A percentile compares a stretch with the other conserved stretches of the same genome.
These are phyloP conservation scores for Sclerotinia trifoliorum DNA, from an alignment of 2,329 filamentous ascomycete species.

Conservation along the genomic window DNA sequence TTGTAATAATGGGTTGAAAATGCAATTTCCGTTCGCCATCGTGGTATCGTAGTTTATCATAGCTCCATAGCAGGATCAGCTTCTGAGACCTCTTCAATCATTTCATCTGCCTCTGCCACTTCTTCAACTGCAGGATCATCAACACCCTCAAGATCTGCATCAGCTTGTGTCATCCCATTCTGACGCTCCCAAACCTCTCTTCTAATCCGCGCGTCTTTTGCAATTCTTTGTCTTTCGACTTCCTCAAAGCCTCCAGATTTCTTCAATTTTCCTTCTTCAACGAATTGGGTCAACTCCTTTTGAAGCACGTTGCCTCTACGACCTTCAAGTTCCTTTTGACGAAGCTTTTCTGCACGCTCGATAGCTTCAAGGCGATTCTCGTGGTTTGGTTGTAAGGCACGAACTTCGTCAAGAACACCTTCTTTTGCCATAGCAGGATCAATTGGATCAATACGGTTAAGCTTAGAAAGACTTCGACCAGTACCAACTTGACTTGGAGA, in stretches of 20 bases:
- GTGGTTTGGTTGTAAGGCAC: slow-evolving; percentile 91
- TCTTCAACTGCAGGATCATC: slow-evolving; percentile 14
- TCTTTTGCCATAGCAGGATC: slow-evolving; percentile 86
- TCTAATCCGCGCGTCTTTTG: slow-evolving; percentile 82
- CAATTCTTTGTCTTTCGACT: slow-evolving; percentile 77
- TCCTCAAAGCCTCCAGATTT: slow-evolving; percentile 96
- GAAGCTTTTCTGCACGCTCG: slow-evolving; percentile 88
- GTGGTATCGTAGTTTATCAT: slow-evolving; percentile 15
- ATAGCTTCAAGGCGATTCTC: slow-evolving; percentile 92
- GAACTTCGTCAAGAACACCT: slow-evolving; percentile 85
- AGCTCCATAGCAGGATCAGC: slow-evolving; percentile 7
- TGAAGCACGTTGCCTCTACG: slow-evolving; percentile 70
- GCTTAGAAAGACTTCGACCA: slow-evolving; percentile 55
- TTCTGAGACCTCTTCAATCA: slow-evolving; percentile 1
- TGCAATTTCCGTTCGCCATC: slow-evolving; percentile 1
- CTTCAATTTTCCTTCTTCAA: slow-evolving; percentile 87
- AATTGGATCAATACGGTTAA: slow-evolving; percentile 51
- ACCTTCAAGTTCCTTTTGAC: slow-evolving; percentile 82
- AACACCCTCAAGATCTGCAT: slow-evolving; percentile 25
- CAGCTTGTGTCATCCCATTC: slow-evolving; percentile 50
- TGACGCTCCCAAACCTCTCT: slow-evolving; percentile 72
- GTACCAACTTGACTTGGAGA: slow-evolving; percentile 52
- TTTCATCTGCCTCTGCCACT: background rate
- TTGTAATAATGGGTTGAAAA: background rate
- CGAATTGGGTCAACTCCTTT: slow-evolving; percentile 81